Base-by-base conservation (phyloP, 495 filamentous ascomycete genomes). In the Lepraria neglecta region DNA sequence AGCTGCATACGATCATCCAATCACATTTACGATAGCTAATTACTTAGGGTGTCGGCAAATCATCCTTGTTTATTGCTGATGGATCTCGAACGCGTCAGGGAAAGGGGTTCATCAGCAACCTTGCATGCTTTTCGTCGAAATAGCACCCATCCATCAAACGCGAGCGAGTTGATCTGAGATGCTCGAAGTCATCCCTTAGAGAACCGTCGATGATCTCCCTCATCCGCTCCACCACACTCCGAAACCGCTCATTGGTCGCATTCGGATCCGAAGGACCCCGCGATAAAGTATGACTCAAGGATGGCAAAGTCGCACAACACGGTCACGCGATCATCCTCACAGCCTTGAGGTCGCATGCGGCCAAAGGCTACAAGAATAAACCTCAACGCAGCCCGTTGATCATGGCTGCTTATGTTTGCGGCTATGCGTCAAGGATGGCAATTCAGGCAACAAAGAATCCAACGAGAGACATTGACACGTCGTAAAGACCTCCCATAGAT, bases 51-150 rank as follows among this genome's bases (percentile, higher is more conserved):
- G 51, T 54, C 51, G 51, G 51, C 28, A 33, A 54, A 54, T 54
- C 51, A 54, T 54, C 51, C 51, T 54, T 54, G 51, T 54, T 54
- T 33, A 54, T 54, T 54, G 31, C 51, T 38, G 51, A 54, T 38
- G 51, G 27, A 30, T 19, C 30, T 10, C 31, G n/a, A 33, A 35
- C 51, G 51, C 51, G 51, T 54, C 51, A 54, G 30, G 51, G 35
- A 54, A 54, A 33, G 51, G 51, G 51, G 31, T 54, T 19, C 30
- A 30, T 33, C 31, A 54, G 30, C 30, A 38, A 54, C 51, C 51
- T 54, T 54, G 51, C 51, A 35, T 54, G 51, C 51, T 28, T 54
- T n/a, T 38, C 51, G 35, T 38, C 33, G 7, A 33, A 38, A 38
- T n/a, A 15, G 30, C 35, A n/a, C 35, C 30, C 31, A 54, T 12